Evolutionary conservation across 495 filamentous ascomycete genomes (phyloP), one percentile per base, ranked within the genome.

Genomic region (Podospora anserina): DNA sequence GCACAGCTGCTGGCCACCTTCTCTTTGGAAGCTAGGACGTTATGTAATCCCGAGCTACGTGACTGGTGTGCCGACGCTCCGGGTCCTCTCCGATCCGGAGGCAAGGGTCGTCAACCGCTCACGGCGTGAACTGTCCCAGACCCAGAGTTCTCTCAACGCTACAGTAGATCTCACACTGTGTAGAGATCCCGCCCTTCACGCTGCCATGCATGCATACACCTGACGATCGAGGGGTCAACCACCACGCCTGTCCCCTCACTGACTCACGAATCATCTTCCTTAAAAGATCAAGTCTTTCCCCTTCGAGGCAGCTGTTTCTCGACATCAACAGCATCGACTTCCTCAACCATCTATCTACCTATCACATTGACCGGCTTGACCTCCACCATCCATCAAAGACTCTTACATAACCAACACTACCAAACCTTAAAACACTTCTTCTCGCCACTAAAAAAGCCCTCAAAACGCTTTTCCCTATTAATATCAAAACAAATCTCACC

Each of bases 201-300:
- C 19, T 34, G 15, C 60, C 60, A 62, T 30, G 60, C 60, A 27
- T 59, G 56, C 60, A 62, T 62, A 34, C 16, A n/a, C 44, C 39
- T 34, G n/a, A 16, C 32, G 61, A 66, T 69, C 61, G 66, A 68
- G 66, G 69, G 63, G 66, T 60, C 53, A 66, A 30, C 32, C 20
- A 54, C 55, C 20, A 30, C 60, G 60, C 18, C 55, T 26, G 16
- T 58, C 23, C 58, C 34, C 11, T 19, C 30, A 32, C 63, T 71
- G 69, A 71, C 66, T 71, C 69, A 71, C 69, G 65, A 62, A 58
- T 58, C 55, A 58, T 58, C 55, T 9, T 62, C 60, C 18, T 28
- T n/a, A 63, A 66, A 69, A 62, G 27, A 3, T 16, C 23, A 57
- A 28, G 53, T 32, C 39, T 49, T 49, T 49, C 39, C 39, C 39